Percentiles rank a stretch among this genome's conserved stretches.
Conservation (phyloP, 225 moss, liverwort and hornwort species). For the Pleurozium schreberi region DNA sequence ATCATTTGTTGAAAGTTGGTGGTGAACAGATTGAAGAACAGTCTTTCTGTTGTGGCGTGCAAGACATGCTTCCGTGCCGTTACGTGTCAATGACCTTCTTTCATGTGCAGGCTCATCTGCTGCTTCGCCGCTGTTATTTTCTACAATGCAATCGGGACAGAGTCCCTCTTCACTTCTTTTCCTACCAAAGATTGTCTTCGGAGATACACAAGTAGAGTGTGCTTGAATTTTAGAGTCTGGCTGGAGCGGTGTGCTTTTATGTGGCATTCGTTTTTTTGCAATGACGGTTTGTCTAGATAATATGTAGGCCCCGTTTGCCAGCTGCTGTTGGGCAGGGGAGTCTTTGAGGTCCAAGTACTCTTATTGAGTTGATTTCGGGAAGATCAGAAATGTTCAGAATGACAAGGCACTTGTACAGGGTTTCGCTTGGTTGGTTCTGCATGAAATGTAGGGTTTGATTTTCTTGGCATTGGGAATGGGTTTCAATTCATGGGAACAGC, state of each 20-base stretch:
- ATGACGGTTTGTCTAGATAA: not conserved
- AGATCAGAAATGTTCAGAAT: not conserved
- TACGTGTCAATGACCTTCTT: not conserved
- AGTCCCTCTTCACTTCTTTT: not conserved
- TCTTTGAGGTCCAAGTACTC: not conserved
- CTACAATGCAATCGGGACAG: not conserved
- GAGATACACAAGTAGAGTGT: not conserved
- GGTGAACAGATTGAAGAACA: not conserved
- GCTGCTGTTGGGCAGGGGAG: not conserved
- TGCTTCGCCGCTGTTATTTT: not conserved
- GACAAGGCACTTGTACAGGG: not conserved
- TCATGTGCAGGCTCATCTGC: not conserved
- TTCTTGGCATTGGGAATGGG: not conserved
- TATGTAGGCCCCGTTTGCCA: not conserved
- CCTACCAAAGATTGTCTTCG: not conserved
- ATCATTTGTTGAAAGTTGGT: conserved; percentile 10
- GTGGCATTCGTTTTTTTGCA: not conserved
- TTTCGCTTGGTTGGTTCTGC: not conserved
- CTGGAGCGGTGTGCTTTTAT: not conserved
- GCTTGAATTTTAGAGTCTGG: not conserved
- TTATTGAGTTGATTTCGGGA: not conserved
- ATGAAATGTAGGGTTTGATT: not conserved
- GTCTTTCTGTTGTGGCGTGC: not conserved
- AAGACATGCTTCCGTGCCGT: not conserved
- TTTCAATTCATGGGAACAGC: not conserved